Percentiles rank a stretch among this genome's conserved stretches.
Evolutionary conservation across 805 yeast species (phyloP).

Genomic region (Candida palmyrensis): DNA sequence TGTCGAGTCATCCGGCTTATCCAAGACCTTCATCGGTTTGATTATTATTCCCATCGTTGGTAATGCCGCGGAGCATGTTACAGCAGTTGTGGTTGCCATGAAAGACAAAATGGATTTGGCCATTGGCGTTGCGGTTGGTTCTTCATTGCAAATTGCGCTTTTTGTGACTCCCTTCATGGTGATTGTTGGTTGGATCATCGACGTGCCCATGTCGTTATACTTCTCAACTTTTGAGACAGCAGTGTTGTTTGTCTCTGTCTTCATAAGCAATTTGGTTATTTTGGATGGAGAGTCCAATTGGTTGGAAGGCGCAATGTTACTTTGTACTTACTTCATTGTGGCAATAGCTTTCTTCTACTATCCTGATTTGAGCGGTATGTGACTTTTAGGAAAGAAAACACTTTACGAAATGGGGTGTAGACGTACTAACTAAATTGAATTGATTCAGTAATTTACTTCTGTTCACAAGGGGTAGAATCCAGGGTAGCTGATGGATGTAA

Average conservation of each 20-base stretch:
- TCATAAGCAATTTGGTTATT: constrained; percentile 80
- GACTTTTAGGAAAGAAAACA: no score
- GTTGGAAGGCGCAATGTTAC: constrained; percentile 92
- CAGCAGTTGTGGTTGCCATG: constrained; percentile 91
- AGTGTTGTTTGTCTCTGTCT: constrained; percentile 82
- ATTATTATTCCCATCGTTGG: constrained; percentile 95
- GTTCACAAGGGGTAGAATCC: no score
- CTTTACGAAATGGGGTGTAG: no score
- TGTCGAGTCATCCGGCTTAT: constrained; percentile 77
- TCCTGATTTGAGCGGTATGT: no score
- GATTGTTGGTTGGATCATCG: constrained; percentile 85
- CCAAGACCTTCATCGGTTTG: constrained; percentile 93
- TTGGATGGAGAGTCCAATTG: constrained; percentile 95
- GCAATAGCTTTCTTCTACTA: constrained; percentile 88
- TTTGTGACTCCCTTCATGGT: constrained; percentile 96
- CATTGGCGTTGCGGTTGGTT: constrained; percentile 93
- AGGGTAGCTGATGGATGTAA: no score
- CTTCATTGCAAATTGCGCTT: constrained; percentile 90
- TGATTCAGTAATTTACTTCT: background rate
- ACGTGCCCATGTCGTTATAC: constrained; percentile 87
- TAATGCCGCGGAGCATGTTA: constrained; percentile 97
- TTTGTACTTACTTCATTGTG: constrained; percentile 80
- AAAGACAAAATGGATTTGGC: constrained; percentile 98
- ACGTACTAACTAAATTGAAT: background rate
- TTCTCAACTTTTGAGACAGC: constrained; percentile 94